Base-by-base conservation (phyloP, 179 eudicot species). In the Drosera spatulata region DNA sequence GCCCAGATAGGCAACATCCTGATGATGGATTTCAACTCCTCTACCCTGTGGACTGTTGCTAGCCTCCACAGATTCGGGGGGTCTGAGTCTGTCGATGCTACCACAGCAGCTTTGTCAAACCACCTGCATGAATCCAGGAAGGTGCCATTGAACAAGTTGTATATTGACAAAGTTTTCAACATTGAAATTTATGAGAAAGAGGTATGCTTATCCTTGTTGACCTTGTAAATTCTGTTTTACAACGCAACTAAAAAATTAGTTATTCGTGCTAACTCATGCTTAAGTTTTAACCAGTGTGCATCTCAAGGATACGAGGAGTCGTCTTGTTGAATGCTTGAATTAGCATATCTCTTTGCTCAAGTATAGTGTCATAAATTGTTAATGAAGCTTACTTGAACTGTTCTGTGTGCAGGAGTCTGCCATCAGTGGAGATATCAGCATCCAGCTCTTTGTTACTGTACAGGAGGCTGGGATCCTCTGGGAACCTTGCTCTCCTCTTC, bases 1-100 rank as follows among this genome's bases (percentile, higher is more conserved):
- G 88, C 75, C 84, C 86, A 83, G 41, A 83, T 81, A 10, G 89
- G 86, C 10, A 83, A 50, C 64, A 83, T 72, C 41, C 88, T 69
- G 44, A 83, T 43, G 53, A 80, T 81, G 9, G 80, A 76, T 64
- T 83, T 83, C 2, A 83, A 42, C 58, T 83, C 88, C 54, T 83
- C 88, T 22, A 83, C 83, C 38, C 85, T 63, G 39, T 83, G 88
- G 38, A 83, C 88, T 2, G 88, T 83, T 4, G 80, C 59, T 1
- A 83, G 41, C 22, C 65, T 72, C 89, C 89, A 83, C 55, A 70
- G 72, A 62, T 76, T 76, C 55, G 75, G 75, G 6, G 67, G 61
- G 41, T 58, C 53, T 49, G 68, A 59, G 43, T 66, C 67, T 47
- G 51, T 65, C 13, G 38, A 58, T 39, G 69, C 64, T 53, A 75